A percentile compares a stretch with the other conserved stretches of the same genome.
These are phyloP conservation scores for Blechomonas ayalai DNA, from an alignment of 208 protist species.

Conservation along the genomic window DNA sequence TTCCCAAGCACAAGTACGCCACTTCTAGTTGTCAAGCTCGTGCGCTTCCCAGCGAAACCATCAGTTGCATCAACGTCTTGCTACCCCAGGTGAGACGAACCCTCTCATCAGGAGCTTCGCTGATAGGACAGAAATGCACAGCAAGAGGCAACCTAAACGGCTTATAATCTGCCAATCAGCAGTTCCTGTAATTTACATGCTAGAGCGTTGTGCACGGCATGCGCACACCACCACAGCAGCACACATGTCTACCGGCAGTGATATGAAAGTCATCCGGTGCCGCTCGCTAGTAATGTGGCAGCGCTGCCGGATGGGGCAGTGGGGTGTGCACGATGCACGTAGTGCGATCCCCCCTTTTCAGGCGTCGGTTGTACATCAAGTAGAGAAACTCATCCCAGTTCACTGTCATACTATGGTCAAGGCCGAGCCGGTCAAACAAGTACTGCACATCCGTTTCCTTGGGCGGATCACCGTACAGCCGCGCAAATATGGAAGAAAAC, in stretches of 20 bases:
- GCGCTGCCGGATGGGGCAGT: conserved; percentile 2
- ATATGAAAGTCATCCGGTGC: too few relatives aligned
- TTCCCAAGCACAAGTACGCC: too few relatives aligned
- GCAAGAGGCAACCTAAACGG: too few relatives aligned
- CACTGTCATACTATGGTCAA: conserved; percentile 48
- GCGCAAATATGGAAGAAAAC: conserved; percentile 30
- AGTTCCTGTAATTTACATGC: too few relatives aligned
- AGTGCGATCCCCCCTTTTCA: conserved; percentile 8
- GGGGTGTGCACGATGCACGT: conserved; percentile 12
- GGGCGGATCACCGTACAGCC: conserved; percentile 25
- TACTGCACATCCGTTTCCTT: conserved; percentile 13
- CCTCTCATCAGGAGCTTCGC: too few relatives aligned
- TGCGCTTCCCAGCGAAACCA: too few relatives aligned
- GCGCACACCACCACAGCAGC: neutral
- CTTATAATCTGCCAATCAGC: too few relatives aligned
- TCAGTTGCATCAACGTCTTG: too few relatives aligned
- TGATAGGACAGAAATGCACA: too few relatives aligned
- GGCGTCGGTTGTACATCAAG: conserved; percentile 36
- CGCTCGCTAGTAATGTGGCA: conserved; percentile 27
- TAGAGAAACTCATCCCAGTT: conserved; percentile 78
- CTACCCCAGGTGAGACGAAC: too few relatives aligned
- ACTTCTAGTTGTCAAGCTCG: too few relatives aligned
- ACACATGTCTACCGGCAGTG: neutral
- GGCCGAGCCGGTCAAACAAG: conserved; percentile 23
- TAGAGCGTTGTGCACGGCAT: too few relatives aligned